phyloP scores from a whole-genome alignment of 495 filamentous ascomycete species.

The Hyaloscypha finlandica region DNA sequence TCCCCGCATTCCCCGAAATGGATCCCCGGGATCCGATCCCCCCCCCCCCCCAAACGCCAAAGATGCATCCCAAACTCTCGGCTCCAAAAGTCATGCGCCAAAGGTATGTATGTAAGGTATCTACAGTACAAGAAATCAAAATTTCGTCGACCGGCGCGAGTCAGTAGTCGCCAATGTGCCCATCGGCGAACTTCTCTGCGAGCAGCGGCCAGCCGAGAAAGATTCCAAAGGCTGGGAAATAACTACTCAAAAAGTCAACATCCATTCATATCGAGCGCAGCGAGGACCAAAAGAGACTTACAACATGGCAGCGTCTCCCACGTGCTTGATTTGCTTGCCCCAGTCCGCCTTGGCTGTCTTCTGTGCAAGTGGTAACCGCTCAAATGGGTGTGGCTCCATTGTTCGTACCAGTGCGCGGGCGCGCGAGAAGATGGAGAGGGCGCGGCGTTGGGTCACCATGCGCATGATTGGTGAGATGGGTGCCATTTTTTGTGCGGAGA shows the following conservation, averaged over 20 bases:
- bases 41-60: not conserved
- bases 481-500: conserved; percentile 11
- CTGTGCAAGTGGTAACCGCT: conserved; percentile 18
- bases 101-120: too few relatives aligned
- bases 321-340: conserved; percentile 19
- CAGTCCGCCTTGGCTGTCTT: conserved; percentile 25
- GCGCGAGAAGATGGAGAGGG: conserved; percentile 18
- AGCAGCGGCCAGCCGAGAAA: conserved; percentile 27
- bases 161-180: conserved; percentile 11
- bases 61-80: not conserved
- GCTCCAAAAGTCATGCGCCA: not conserved
- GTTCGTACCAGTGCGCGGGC: conserved; percentile 6
- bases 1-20: not conserved
- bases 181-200: conserved; percentile 17
- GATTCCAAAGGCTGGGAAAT: conserved; percentile 26
- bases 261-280: too few relatives aligned
- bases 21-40: too few relatives aligned
- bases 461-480: conserved; percentile 9
- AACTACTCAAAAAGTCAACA: conserved; percentile 7
- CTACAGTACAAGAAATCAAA: not conserved
- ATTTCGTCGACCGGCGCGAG: not conserved
- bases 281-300: conserved; percentile 1
- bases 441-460: conserved; percentile 13
- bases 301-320: conserved; percentile 21
- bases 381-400: conserved; percentile 22